Percentiles rank a stretch among this genome's conserved stretches.
These are phyloP conservation scores for Corinectria fuckeliana DNA, from an alignment of 2,329 filamentous ascomycete genomes.

Conservation along the genomic window DNA sequence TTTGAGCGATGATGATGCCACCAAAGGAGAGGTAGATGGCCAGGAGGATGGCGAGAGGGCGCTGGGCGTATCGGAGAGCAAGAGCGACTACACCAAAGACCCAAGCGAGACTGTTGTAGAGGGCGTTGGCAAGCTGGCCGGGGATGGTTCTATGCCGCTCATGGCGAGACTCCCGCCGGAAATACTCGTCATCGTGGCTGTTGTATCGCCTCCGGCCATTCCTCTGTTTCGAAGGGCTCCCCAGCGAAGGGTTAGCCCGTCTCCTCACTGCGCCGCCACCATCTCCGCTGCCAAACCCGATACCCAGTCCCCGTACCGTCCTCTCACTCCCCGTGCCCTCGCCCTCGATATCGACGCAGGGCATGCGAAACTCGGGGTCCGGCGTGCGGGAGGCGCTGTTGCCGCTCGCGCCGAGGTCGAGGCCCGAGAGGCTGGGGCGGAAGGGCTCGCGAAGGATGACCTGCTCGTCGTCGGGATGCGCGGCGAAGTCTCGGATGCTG, in stretches of 20 bases:
- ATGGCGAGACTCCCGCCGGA: slow-evolving; percentile 15
- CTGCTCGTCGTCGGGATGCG: slow-evolving; percentile 61
- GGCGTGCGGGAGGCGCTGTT: slow-evolving; percentile 45
- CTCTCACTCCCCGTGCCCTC: slow-evolving; percentile 44
- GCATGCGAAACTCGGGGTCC: slow-evolving; percentile 62
- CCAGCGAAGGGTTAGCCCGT: slow-evolving; percentile 24
- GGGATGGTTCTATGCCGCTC: slow-evolving; percentile 29
- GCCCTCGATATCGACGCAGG: slow-evolving; percentile 51
- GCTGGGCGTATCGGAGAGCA: slow-evolving; percentile 68
- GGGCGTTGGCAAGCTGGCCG: slow-evolving; percentile 42
- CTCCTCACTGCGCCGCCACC: slow-evolving; percentile 41
- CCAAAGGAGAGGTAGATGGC: slow-evolving; percentile 67
- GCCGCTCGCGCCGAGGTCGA: slow-evolving; percentile 37
- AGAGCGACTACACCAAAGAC: slow-evolving; percentile 61
- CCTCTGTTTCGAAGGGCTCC: slow-evolving; percentile 37
- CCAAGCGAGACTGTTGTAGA: slow-evolving; percentile 56
- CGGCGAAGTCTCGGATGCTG: slow-evolving; percentile 61
- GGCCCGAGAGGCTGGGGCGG: slow-evolving; percentile 56
- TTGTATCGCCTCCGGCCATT: slow-evolving; percentile 21
- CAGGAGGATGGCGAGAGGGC: slow-evolving; percentile 66
- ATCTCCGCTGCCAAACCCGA: slow-evolving; percentile 26
- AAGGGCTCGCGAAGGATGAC: slow-evolving; percentile 63
- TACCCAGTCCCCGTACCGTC: slow-evolving; percentile 41
- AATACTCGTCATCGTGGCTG: slow-evolving; percentile 26
- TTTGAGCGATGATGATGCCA: slow-evolving; percentile 63